Base-by-base conservation (phyloP, 306 rosid genomes). In the Cucurbita ficifolia region DNA sequence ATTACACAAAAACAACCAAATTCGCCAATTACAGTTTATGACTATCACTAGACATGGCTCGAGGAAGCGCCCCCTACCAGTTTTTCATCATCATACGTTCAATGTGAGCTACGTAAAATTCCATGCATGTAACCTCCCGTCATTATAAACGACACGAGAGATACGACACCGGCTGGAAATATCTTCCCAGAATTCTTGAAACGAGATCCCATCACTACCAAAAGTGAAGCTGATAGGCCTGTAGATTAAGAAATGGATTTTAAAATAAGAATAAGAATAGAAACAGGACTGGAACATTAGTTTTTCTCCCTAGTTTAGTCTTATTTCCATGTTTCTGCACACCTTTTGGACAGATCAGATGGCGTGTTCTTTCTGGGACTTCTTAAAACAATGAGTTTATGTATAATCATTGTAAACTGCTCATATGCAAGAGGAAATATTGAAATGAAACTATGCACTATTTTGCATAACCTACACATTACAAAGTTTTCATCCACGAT, bases 111-210 rank as follows among this genome's bases (percentile, higher is more conserved):
- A 2, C 97, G 99, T 63, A 89, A 68, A 68, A 95, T 89, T 82
- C 99, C 99, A 81, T 95, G 99, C 63, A 95, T 70, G 89, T 91
- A 95, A 77, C 99, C 97, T 56, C 93, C 97, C 0, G 97, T 85
- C 99, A 95, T 95, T 75, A 89, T 43, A 59, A 95, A 81, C 0
- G 99, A 95, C 67, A 91, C 89, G 36, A 95, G 85, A n/a, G 99
- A 88, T 33, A 95, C 96, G 48, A 91, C 90, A 9, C 99, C 99
- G 5, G 99, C 99, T 7, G 99, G 99, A 83, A 95, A 89, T 24
- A 95, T 77, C 88, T 95, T 95, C 76, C 99, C 92, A 9, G 99
- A 95, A 50, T 82, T 88, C 90, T 84, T 91, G 77, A 86, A 95
- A 43, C 99, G 99, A 75, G 96, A 82, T 61, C 99, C 99, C 99